Evolutionary conservation across 306 rosid genomes (phyloP).

Genomic region (Fragaria vesca): DNA sequence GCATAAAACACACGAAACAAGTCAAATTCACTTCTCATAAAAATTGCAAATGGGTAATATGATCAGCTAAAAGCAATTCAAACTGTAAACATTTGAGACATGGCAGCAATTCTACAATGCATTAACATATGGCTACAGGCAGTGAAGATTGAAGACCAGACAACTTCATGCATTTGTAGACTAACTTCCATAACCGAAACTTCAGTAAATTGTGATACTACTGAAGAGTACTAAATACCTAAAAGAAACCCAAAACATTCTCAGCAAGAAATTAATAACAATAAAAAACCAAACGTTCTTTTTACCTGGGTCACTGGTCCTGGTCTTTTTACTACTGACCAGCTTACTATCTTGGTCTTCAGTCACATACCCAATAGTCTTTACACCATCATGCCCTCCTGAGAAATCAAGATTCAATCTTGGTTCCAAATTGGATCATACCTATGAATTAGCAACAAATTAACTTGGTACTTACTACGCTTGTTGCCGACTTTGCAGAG

Average conservation of each 20-base stretch:
- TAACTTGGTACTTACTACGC: conserved; percentile 47
- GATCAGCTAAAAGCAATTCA: not conserved
- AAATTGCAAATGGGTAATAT: not conserved
- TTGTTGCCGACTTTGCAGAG: conserved; percentile 50
- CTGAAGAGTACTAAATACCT: not conserved
- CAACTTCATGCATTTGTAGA: not conserved
- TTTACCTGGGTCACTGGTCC: conserved; percentile 44
- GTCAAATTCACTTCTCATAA: not conserved
- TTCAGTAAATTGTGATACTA: not conserved
- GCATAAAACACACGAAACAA: not conserved
- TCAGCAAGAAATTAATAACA: not conserved
- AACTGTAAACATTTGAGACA: not conserved
- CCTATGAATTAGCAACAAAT: not conserved
- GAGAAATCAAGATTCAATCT: conserved; percentile 7
- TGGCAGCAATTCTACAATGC: not conserved
- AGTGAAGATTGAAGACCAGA: not conserved
- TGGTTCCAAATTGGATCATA: not conserved
- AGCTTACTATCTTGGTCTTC: conserved; percentile 32
- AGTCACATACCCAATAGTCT: conserved; percentile 22
- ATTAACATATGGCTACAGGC: not conserved
- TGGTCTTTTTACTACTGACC: conserved; percentile 51
- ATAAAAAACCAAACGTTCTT: not conserved
- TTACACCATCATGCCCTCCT: conserved; percentile 51
- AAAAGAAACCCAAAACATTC: not conserved
- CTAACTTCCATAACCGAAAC: not conserved